Evolutionary conservation across 1,139 yeast species (phyloP).

Genomic region (Suhomyces chickasaworum): DNA sequence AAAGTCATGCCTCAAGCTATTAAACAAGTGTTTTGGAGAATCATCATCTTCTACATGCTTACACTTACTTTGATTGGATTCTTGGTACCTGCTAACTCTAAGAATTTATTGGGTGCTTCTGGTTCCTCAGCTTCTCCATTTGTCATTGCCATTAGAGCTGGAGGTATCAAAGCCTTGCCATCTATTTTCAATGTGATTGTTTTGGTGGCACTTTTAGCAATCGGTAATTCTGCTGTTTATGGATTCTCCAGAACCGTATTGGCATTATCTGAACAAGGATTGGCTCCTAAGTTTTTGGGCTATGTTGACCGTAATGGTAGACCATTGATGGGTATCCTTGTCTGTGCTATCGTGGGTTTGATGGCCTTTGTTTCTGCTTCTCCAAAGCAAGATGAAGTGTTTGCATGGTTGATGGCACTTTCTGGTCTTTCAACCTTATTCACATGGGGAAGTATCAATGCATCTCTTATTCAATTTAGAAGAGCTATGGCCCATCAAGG

Average conservation of each 20-base stretch:
- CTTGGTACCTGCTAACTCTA: conserved; percentile 35
- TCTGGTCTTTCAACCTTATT: conserved; percentile 46
- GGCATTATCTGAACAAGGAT: conserved; percentile 44
- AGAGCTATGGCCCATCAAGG: conserved; percentile 36
- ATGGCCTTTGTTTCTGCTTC: conserved; percentile 45
- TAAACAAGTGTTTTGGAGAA: conserved; percentile 48
- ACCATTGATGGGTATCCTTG: conserved; percentile 41
- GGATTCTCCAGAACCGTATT: conserved; percentile 47
- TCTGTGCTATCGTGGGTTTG: conserved; percentile 39
- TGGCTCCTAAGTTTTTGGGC: conserved; percentile 38
- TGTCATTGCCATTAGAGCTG: conserved; percentile 57
- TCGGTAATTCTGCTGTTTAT: conserved; percentile 48
- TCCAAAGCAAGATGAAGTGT: conserved; percentile 37
- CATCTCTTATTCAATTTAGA: conserved; percentile 43
- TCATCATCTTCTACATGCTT: conserved; percentile 42
- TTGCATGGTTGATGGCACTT: conserved; percentile 45
- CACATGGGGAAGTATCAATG: conserved; percentile 43
- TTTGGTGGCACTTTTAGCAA: conserved; percentile 43
- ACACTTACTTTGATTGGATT: conserved; percentile 45
- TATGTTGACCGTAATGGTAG: conserved; percentile 46
- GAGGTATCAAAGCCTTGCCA: conserved; percentile 50
- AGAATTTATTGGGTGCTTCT: conserved; percentile 17
- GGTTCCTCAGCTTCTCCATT: conserved; percentile 53
- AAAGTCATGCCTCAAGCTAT: conserved; percentile 44
- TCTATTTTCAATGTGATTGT: conserved; percentile 48